Evolutionary conservation across 2,329 filamentous ascomycete species (phyloP), one percentile per base, ranked within the genome.

Genomic region (Magnaporthiopsis incrustans): DNA sequence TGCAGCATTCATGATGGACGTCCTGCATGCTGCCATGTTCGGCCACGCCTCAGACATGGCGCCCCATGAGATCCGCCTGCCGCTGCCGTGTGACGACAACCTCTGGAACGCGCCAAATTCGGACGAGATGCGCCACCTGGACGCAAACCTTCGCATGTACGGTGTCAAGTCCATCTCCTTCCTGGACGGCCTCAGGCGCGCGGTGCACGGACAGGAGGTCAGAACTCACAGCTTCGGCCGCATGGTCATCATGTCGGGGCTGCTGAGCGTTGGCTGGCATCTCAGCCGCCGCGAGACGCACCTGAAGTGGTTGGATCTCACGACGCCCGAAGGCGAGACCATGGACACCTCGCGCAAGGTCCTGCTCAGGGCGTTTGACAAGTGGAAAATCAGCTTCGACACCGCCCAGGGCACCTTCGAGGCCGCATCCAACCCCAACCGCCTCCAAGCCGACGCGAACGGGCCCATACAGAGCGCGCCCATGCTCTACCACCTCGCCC

Each of bases 181-280:
- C 75, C 78, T 96, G 0, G 92, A 96, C 66, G 91, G 90, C 0
- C 80, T 97, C 27, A 96, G 95, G 76, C 86, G 87, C 65, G 94
- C 91, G 0, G 78, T 97, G 3, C 93, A 94, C 67, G 89, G 89
- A 2, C 86, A 93, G 67, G 86, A 86, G 60, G 91, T 97, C 22
- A 86, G 87, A 63, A 96, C 92, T 1, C 94, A 96, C 72, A 88
- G 90, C 0, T 96, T 97, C 71, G 92, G 92, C 1, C 86, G 92
- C 61, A 95, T 91, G 69, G 92, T 96, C 67, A 85, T 97, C 69
- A 96, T 97, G 89, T 90, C 90, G 1, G 92, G 93, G 0, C 78
- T 97, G 50, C 79, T 97, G n/a, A 95, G 90, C 68, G 90, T 97
- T 6, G 92, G 89, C 66, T 97, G 91, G 92, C 92, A 97, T 71